Evolutionary conservation across 768 basidiomycete species (phyloP), one percentile per base, ranked within the genome.

Genomic region (Tylopilus vinaceipallidus): DNA sequence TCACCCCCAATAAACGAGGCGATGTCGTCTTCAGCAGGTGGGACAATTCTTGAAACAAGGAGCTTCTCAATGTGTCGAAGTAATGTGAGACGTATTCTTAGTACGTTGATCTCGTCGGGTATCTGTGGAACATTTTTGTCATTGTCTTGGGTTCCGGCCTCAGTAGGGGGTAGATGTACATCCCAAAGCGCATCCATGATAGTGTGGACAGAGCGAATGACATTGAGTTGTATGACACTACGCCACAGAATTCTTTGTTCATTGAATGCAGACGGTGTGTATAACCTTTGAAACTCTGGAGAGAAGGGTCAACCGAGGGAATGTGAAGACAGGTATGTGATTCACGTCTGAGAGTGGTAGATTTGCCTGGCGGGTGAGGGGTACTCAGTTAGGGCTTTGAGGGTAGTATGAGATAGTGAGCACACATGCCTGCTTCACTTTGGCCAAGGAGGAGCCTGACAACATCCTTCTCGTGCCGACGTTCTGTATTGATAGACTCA

Each of bases 361-460:
- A 88, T 74, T 89, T 90, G 54, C 86, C 86, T 88, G 58, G 42
- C 11, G 24, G 13, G 20, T 1, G 39, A 39, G 0, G 34, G n/a
- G n/a, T n/a, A n/a, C n/a, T n/a, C n/a, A n/a, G n/a, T n/a, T n/a
- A n/a, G n/a, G n/a, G n/a, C n/a, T n/a, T n/a, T n/a, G n/a, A n/a
- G 27, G 12, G 27, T 6, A 6, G 7, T 45, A 29, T 36, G 2
- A 12, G 22, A 42, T 8, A 19, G 36, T 26, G 33, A 39, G 42
- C 10, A 24, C 23, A 71, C 81, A 60, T 64, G 83, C 88, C 88
- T 39, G 83, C 87, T 73, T 91, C 88, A 73, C 84, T 87, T 70
- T 91, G 89, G 4, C 89, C 89, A 1, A 91, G 79, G 19, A 91
- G 71, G 13, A 91, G 75, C 50, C 85, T 73, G 47, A 91, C 88